Evolutionary conservation across 306 rosid genomes (phyloP).

Genomic region (Trichosanthes cucumerina): DNA sequence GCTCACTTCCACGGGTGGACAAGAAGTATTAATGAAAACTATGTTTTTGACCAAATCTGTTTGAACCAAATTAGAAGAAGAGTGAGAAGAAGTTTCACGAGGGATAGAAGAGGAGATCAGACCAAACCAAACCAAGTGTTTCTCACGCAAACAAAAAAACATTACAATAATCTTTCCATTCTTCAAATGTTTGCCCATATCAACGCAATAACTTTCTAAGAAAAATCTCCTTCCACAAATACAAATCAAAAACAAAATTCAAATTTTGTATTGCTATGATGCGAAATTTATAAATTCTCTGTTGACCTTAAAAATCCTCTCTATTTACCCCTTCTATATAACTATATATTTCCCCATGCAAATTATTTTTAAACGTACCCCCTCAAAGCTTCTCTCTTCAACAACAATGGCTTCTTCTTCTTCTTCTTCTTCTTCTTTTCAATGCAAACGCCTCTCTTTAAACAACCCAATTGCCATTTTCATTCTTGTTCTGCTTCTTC

Average conservation of each 20-base stretch:
- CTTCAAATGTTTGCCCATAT: neutral
- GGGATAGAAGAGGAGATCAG: neutral
- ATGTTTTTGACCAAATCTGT: neutral
- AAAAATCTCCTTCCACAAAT: neutral
- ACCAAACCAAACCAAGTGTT: neutral
- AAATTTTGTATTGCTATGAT: too few relatives aligned
- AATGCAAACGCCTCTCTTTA: slow-evolving; percentile 17
- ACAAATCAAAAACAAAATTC: neutral
- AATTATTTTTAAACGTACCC: neutral
- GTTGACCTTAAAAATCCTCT: neutral
- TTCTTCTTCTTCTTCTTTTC: slow-evolving; percentile 2
- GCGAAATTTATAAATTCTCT: neutral
- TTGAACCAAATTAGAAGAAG: neutral
- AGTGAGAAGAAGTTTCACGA: neutral
- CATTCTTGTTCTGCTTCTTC: slow-evolving; percentile 29
- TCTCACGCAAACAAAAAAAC: neutral
- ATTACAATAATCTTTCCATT: too few relatives aligned
- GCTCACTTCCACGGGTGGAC: too few relatives aligned
- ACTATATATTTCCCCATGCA: neutral
- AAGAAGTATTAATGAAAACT: too few relatives aligned
- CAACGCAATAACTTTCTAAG: neutral
- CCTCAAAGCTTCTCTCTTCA: neutral
- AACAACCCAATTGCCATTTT: neutral
- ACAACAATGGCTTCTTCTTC: neutral
- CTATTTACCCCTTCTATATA: neutral